Percentiles rank a stretch among this genome's conserved stretches.
These are phyloP conservation scores for Rhodofomes roseus DNA, from an alignment of 1,284 basidiomycete genomes.

Conservation along the genomic window DNA sequence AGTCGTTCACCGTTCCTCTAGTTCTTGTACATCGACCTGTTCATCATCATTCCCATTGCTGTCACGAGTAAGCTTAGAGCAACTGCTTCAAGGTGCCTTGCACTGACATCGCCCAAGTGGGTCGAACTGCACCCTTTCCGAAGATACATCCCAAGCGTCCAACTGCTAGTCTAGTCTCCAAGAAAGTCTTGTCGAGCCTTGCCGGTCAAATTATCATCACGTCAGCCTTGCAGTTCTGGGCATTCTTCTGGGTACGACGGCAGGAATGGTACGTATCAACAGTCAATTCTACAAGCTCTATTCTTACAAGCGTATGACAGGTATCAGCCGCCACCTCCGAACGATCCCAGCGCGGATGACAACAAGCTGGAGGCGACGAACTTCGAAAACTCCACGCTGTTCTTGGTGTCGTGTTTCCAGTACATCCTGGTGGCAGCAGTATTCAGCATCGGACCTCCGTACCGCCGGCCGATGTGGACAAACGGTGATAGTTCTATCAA, in stretches of 20 bases:
- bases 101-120: conserved; percentile 59
- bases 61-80: conserved; percentile 75
- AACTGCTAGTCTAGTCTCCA: conserved; percentile 94
- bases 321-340: conserved; percentile 58
- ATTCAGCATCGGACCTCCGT: conserved; percentile 97
- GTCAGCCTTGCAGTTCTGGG: conserved; percentile 80
- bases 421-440: conserved; percentile 96
- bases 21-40: conserved; percentile 97
- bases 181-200: conserved; percentile 92
- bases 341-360: conserved; percentile 55
- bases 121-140: conserved; percentile 87
- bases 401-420: conserved; percentile 96
- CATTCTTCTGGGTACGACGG: conserved; percentile 83
- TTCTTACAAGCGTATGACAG: conserved; percentile 26
- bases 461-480: conserved; percentile 91
- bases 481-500: conserved; percentile 60
- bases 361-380: conserved; percentile 88
- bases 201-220: conserved; percentile 93
- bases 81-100: conserved; percentile 1
- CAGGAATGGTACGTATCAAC: conserved; percentile 70
- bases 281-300: neutral
- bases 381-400: conserved; percentile 91
- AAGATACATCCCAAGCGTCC: conserved; percentile 88
- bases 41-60: conserved; percentile 96
- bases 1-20: conserved; percentile 28